Evolutionary conservation across 371 early-diverging fungal species (phyloP).

Genomic region (Capillidium heterosporum): DNA sequence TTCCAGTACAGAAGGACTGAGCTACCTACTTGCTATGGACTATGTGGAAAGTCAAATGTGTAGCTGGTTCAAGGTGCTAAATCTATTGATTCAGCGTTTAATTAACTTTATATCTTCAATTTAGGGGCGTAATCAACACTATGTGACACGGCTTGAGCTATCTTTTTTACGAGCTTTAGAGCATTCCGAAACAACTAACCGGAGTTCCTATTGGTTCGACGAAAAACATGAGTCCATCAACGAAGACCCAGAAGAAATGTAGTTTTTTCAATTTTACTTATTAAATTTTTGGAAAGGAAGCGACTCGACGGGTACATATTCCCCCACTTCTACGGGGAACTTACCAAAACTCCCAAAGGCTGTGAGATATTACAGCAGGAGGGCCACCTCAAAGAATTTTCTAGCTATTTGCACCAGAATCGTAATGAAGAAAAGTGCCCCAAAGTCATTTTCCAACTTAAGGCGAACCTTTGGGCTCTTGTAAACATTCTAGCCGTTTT

Average conservation of each 20-base stretch:
- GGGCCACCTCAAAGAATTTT: conserved; percentile 47
- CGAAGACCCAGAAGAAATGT: conserved; percentile 9
- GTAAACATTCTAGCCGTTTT: conserved; percentile 4
- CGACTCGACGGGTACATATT: conserved; percentile 31
- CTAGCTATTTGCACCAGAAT: conserved; percentile 32
- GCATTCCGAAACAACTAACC: background rate
- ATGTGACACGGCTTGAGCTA: conserved; percentile 59
- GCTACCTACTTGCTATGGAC: conserved; percentile 42
- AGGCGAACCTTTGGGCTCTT: conserved; percentile 58
- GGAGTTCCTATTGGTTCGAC: conserved; percentile 12
- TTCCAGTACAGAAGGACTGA: conserved; percentile 50
- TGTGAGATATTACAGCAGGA: conserved; percentile 36
- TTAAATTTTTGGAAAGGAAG: conserved; percentile 11
- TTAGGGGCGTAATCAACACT: conserved; percentile 56
- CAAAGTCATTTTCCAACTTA: conserved; percentile 30
- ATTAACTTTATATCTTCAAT: background rate
- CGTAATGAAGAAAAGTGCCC: conserved; percentile 20
- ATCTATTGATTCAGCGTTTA: background rate
- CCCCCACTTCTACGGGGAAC: conserved; percentile 68
- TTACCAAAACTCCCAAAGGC: conserved; percentile 63
- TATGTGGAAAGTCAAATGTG: conserved; percentile 64
- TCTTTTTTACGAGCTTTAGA: conserved; percentile 40
- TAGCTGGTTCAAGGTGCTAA: conserved; percentile 58
- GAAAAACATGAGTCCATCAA: conserved; percentile 1
- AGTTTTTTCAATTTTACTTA: background rate